These are phyloP conservation scores for Strobilomyces dryophilus DNA, from an alignment of 768 basidiomycete species.

Conservation along the genomic window DNA sequence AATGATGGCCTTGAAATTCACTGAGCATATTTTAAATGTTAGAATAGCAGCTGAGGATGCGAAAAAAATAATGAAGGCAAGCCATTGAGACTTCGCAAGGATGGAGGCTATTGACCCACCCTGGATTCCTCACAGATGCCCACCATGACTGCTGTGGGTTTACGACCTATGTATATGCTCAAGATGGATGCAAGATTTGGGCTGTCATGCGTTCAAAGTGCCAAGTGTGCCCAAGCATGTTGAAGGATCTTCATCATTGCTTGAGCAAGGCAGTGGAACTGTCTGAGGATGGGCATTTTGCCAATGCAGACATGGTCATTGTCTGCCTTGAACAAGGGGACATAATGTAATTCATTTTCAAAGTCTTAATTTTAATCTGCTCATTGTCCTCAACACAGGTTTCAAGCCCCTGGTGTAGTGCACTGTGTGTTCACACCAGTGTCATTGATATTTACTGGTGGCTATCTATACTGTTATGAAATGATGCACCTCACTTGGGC, in stretches of 20 bases:
- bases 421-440: background rate
- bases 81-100: constrained; percentile 37
- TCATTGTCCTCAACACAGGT: background rate
- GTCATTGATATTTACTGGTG: background rate
- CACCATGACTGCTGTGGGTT: no score
- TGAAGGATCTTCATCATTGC: no score
- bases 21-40: constrained; percentile 62
- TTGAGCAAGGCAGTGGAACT: background rate
- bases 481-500: background rate
- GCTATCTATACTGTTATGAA: constrained; percentile 1
- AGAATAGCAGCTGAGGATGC: constrained; percentile 63
- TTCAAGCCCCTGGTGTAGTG: background rate
- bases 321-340: background rate
- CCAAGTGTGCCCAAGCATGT: no score
- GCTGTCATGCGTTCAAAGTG: no score
- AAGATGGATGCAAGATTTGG: no score
- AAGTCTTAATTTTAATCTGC: background rate
- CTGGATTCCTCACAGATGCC: no score
- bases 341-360: background rate
- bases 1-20: constrained; percentile 76
- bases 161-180: no score
- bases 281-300: background rate
- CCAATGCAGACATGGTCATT: background rate
- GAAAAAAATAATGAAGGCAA: constrained; percentile 70
- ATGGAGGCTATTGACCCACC: no score